A percentile compares a stretch with the other conserved stretches of the same genome.
Conservation (phyloP, 352 stramenopile genomes). For the Phytopythium montanum region DNA sequence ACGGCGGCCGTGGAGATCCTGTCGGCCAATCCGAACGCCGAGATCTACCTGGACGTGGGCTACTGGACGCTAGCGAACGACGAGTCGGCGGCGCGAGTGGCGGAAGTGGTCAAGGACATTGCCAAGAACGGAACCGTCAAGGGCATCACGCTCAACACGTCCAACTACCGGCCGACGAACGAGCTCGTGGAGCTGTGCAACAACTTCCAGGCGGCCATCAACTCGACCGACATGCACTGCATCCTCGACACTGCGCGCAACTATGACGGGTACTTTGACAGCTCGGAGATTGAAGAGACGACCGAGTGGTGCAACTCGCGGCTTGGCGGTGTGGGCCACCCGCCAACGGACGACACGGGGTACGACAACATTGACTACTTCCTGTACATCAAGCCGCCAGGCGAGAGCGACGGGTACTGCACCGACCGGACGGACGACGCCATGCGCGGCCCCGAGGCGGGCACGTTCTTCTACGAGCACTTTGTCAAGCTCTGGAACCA, state of each 20-base stretch:
- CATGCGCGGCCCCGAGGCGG: constrained; percentile 34
- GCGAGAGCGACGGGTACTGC: constrained; percentile 65
- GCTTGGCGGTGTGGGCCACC: constrained; percentile 34
- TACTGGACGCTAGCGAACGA: constrained; percentile 43
- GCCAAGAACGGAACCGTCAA: constrained; percentile 18
- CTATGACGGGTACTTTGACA: constrained; percentile 19
- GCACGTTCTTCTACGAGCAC: constrained; percentile 48
- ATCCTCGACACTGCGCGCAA: constrained; percentile 41
- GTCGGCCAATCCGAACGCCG: constrained; percentile 45
- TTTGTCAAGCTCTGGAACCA: constrained; percentile 70
- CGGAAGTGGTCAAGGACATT: constrained; percentile 32
- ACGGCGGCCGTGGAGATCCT: constrained; percentile 34
- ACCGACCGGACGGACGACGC: constrained; percentile 21
- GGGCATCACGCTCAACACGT: constrained; percentile 60
- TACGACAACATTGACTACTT: constrained; percentile 62
- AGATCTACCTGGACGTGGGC: constrained; percentile 61
- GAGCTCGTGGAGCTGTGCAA: constrained; percentile 30
- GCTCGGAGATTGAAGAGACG: constrained; percentile 7
- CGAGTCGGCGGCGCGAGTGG: constrained; percentile 14
- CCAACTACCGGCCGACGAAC: constrained; percentile 52
- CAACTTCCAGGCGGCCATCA: constrained; percentile 34
- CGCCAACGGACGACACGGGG: constrained; percentile 42
- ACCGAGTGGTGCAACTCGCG: constrained; percentile 60
- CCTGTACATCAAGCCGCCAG: constrained; percentile 66
- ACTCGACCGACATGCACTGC: constrained; percentile 24